Evolutionary conservation across 2,329 filamentous ascomycete genomes (phyloP).

Genomic region (Monilinia fructicola): DNA sequence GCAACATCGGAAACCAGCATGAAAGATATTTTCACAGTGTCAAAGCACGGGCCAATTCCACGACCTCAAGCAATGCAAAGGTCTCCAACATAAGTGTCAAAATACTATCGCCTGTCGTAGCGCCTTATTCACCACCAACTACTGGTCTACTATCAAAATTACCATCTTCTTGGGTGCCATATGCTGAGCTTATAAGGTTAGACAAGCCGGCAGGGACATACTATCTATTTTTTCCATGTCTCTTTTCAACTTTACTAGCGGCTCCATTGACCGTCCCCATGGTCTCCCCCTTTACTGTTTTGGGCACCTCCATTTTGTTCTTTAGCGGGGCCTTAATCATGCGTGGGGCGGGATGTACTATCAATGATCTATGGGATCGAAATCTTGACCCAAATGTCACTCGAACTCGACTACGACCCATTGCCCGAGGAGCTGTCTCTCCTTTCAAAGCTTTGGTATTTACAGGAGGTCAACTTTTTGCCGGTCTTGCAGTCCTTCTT

Average conservation of each 20-base stretch:
- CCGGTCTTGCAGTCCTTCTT: constrained; percentile 70
- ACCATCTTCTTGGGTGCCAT: constrained; percentile 70
- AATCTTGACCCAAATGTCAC: constrained; percentile 80
- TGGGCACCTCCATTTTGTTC: constrained; percentile 68
- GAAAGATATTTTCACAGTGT: constrained; percentile 8
- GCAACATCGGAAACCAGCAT: background rate
- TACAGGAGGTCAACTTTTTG: constrained; percentile 70
- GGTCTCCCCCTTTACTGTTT: constrained; percentile 57
- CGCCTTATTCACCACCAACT: constrained; percentile 52
- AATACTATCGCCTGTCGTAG: background rate
- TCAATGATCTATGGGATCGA: constrained; percentile 89
- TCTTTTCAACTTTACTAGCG: constrained; percentile 80
- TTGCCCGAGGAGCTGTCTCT: constrained; percentile 75
- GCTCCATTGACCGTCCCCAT: constrained; percentile 66
- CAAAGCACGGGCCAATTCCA: background rate
- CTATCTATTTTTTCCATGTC: constrained; percentile 82
- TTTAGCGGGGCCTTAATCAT: constrained; percentile 76
- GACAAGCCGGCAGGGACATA: constrained; percentile 81
- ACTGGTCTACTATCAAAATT: constrained; percentile 69
- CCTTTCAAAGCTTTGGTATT: constrained; percentile 71
- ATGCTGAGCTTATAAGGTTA: constrained; percentile 77
- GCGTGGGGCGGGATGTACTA: constrained; percentile 83
- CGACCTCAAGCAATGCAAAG: background rate
- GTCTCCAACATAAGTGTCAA: background rate
- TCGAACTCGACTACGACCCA: constrained; percentile 74